Conservation (phyloP, 2,329 filamentous ascomycete genomes). For the Ceratocystis huliohia region DNA sequence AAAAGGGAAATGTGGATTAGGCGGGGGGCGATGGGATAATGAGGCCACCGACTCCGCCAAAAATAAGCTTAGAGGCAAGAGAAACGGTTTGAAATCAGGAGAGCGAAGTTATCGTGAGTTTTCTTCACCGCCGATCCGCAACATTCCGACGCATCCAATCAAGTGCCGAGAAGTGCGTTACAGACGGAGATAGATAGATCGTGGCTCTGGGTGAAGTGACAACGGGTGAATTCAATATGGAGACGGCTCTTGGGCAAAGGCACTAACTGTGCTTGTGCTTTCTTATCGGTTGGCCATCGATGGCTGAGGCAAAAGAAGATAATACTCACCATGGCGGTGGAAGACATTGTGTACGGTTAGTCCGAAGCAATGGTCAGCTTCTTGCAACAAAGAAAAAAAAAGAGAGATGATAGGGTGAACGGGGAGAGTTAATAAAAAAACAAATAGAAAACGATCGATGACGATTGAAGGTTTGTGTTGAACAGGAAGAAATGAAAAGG, state of each 20-base stretch:
- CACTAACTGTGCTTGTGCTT: neutral
- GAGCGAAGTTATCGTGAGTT: neutral
- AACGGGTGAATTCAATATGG: neutral
- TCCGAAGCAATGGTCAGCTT: neutral
- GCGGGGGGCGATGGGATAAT: neutral
- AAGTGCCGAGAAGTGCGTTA: neutral
- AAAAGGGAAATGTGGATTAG: neutral
- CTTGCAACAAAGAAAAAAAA: neutral
- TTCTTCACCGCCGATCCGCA: neutral
- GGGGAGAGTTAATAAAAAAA: slow-evolving; percentile 4
- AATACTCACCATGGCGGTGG: slow-evolving; percentile 17
- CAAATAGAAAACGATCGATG: slow-evolving; percentile 5
- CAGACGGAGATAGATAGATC: neutral
- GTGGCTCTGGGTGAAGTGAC: neutral
- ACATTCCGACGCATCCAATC: neutral
- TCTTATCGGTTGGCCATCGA: neutral
- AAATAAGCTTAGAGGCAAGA: neutral
- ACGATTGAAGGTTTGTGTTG: neutral
- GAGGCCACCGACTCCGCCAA: slow-evolving; percentile 3
- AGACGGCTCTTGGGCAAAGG: neutral
- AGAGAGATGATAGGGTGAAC: neutral
- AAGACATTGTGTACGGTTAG: slow-evolving; percentile 12
- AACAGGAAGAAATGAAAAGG: slow-evolving; percentile 6
- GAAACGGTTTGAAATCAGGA: neutral
- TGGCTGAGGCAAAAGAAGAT: neutral